These are phyloP conservation scores for Ustilago loliicola DNA, from an alignment of 1,284 basidiomycete genomes.

Conservation along the genomic window DNA sequence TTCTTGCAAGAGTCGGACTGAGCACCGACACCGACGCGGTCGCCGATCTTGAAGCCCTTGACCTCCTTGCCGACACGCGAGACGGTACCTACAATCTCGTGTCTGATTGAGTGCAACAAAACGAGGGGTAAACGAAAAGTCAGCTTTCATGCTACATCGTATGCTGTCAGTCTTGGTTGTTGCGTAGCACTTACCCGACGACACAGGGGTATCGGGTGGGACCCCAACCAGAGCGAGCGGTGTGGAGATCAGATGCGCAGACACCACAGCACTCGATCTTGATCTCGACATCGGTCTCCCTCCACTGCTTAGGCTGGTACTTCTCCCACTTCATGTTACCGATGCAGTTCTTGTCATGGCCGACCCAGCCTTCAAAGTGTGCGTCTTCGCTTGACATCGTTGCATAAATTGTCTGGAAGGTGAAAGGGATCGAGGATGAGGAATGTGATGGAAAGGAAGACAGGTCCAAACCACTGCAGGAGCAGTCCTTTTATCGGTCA, in stretches of 20 bases:
- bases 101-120: constrained; percentile 61
- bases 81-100: constrained; percentile 77
- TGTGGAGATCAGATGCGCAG: constrained; percentile 56
- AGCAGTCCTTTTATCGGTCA: background rate
- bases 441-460: background rate
- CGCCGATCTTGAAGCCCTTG: constrained; percentile 75
- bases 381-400: constrained; percentile 39
- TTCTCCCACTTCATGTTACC: constrained; percentile 60
- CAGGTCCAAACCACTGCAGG: background rate
- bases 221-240: constrained; percentile 62
- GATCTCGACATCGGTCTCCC: constrained; percentile 58
- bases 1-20: constrained; percentile 75
- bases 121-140: background rate
- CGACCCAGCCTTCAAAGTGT: constrained; percentile 62
- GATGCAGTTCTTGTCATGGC: constrained; percentile 54
- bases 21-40: constrained; percentile 78
- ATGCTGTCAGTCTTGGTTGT: too few relatives aligned
- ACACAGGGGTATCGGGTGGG: constrained; percentile 54
- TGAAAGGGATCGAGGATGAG: too few relatives aligned
- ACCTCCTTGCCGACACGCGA: constrained; percentile 72
- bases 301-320: constrained; percentile 53
- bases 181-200: constrained; percentile 29
- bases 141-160: background rate
- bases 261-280: constrained; percentile 60
- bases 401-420: background rate